Evolutionary conservation across 768 basidiomycete genomes (phyloP).

Genomic region (Naganishia onofrii): DNA sequence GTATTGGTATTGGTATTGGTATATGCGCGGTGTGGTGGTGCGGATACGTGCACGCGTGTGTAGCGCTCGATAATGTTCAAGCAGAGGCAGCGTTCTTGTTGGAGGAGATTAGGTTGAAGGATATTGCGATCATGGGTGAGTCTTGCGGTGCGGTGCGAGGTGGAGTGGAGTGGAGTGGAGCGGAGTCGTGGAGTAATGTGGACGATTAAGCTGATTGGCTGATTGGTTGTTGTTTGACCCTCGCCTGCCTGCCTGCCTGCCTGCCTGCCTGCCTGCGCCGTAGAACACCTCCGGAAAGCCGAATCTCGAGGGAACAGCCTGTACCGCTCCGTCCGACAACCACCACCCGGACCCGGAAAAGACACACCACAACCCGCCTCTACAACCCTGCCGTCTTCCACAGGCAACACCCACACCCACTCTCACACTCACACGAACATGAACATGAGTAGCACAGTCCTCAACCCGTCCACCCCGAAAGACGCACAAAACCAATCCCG

Average conservation of each 20-base stretch:
- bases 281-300: slow-evolving; percentile 17
- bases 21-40: too few relatives aligned
- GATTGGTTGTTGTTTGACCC: too few relatives aligned
- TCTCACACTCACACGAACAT: too few relatives aligned
- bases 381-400: too few relatives aligned
- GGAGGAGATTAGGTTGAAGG: slow-evolving; percentile 48
- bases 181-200: background rate
- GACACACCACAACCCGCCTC: slow-evolving; percentile 31
- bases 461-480: slow-evolving; percentile 36
- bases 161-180: too few relatives aligned
- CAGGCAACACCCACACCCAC: too few relatives aligned
- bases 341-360: slow-evolving; percentile 25
- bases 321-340: slow-evolving; percentile 32
- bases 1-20: too few relatives aligned
- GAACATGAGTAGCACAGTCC: slow-evolving; percentile 22
- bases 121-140: slow-evolving; percentile 44
- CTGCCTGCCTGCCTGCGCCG: too few relatives aligned
- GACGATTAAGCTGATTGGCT: background rate
- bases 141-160: background rate
- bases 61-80: slow-evolving; percentile 48
- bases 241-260: too few relatives aligned
- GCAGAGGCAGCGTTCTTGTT: slow-evolving; percentile 46
- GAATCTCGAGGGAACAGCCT: slow-evolving; percentile 13
- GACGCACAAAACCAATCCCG: slow-evolving; percentile 43
- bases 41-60: too few relatives aligned